Evolutionary conservation across 1,284 basidiomycete species (phyloP).

Genomic region (Malassezia psittaci): DNA sequence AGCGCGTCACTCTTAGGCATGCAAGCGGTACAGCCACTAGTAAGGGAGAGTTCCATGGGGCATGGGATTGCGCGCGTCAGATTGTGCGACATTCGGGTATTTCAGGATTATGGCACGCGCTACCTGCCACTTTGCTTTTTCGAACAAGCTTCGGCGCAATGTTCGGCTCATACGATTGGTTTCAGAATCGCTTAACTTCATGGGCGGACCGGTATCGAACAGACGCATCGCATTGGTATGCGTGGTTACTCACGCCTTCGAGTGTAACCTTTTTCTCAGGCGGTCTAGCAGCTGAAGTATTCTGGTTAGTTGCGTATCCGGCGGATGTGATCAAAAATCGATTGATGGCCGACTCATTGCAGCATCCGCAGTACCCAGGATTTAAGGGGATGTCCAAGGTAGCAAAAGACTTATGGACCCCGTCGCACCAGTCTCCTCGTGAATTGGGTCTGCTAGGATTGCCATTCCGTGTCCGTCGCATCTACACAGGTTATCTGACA

Average conservation of each 20-base stretch:
- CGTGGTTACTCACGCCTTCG: slow-evolving; percentile 55
- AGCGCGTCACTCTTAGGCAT: slow-evolving; percentile 50
- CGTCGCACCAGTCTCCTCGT: not conserved
- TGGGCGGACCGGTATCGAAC: slow-evolving; percentile 7
- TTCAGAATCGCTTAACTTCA: slow-evolving; percentile 26
- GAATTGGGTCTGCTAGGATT: slow-evolving; percentile 2
- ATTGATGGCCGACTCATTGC: slow-evolving; percentile 53
- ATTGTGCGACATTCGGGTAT: slow-evolving; percentile 39
- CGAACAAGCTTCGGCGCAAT: slow-evolving; percentile 39
- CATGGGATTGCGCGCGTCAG: slow-evolving; percentile 46
- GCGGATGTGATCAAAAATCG: slow-evolving; percentile 62
- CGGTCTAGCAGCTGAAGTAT: slow-evolving; percentile 45
- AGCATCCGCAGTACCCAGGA: slow-evolving; percentile 47
- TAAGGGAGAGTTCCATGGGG: slow-evolving; percentile 31
- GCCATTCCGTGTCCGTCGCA: slow-evolving; percentile 10
- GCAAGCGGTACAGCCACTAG: not conserved
- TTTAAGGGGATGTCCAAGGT: slow-evolving; percentile 31
- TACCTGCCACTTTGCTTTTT: slow-evolving; percentile 48
- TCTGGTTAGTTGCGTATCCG: slow-evolving; percentile 58
- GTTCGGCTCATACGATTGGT: slow-evolving; percentile 45
- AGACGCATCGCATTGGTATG: slow-evolving; percentile 36
- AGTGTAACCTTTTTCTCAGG: slow-evolving; percentile 62
- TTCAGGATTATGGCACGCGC: slow-evolving; percentile 44
- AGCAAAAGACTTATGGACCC: not conserved
- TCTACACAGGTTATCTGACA: slow-evolving; percentile 37